Percentiles rank a stretch among this genome's conserved stretches.
Evolutionary conservation across 2,329 filamentous ascomycete genomes (phyloP).

Genomic region (Dryadomyces quercus-mongolicae): DNA sequence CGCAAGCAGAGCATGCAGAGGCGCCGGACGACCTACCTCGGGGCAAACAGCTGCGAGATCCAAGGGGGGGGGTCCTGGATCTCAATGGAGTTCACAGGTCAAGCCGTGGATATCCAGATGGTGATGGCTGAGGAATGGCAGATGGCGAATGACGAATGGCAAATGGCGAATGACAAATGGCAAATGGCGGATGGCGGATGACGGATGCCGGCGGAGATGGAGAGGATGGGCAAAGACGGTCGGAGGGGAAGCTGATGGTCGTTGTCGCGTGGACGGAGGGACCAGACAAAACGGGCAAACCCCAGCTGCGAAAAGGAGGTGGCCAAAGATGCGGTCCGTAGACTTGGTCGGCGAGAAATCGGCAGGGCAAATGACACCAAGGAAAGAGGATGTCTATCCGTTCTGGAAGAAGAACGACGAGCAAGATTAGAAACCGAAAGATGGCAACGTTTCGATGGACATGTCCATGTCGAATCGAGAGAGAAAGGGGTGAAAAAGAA

Average conservation of each 20-base stretch:
- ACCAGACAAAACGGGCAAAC: neutral
- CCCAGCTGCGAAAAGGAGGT: neutral
- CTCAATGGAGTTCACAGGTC: neutral
- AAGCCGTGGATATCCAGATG: neutral
- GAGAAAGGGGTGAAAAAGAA: neutral
- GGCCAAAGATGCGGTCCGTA: neutral
- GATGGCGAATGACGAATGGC: too few species aligned
- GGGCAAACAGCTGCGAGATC: neutral
- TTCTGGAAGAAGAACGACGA: neutral
- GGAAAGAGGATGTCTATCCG: neutral
- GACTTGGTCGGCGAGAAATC: neutral
- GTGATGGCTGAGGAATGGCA: neutral
- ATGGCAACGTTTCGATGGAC: conserved; percentile 5
- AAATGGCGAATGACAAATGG: too few species aligned
- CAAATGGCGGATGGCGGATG: too few species aligned
- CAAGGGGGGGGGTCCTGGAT: neutral
- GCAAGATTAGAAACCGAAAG: conserved; percentile 3
- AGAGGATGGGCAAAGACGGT: neutral
- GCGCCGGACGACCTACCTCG: neutral
- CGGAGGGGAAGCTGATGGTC: neutral
- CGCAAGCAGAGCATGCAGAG: neutral
- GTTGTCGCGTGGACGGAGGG: too few species aligned
- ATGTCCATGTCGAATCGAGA: conserved; percentile 10
- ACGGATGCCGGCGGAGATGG: neutral
- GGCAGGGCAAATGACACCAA: neutral